Base-by-base conservation (phyloP, 495 filamentous ascomycete species). In the Tuber microsphaerosporum region DNA sequence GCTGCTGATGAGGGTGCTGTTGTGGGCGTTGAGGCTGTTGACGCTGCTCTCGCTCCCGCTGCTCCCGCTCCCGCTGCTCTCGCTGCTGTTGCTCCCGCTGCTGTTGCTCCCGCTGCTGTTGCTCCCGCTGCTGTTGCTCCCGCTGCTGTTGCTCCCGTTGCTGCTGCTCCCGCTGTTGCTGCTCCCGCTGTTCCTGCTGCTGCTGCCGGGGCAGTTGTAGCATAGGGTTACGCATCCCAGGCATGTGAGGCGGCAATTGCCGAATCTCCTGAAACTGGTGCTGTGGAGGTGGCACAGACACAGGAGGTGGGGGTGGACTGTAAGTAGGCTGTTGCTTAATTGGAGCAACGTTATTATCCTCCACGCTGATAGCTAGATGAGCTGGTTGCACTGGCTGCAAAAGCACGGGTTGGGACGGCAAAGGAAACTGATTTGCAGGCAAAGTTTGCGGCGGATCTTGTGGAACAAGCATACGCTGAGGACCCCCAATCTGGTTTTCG, bases 401-500 rank as follows among this genome's bases (percentile, higher is more conserved):
- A 71, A 74, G 34, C 17, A 45, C 61, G 3, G 69, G 9, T 43
- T 72, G 37, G 1, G 69, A n/a, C 37, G 42, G 26, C 39, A 71
- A 68, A 44, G 71, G 71, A 19, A 26, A 71, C 44, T 41, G 56
- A 44, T 10, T 51, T 34, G 41, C 19, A 37, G 39, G 37, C 26
- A 26, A 69, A 42, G 22, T 41, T 71, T 34, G 42, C 5, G 51
- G 42, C 37, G 14, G 48, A 12, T 26, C 56, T 31, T 42, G 45
- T 16, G 73, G 72, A 42, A 81, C 73, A 26, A 82, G 70, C 80
- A 76, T 72, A 42, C 75, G 74, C 20, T 76, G 72, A 17, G 79
- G 70, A 16, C 46, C 48, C 48, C 48, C 42, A 20, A n/a, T 37
- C n/a, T 71, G 61, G 17, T 48, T 76, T 22, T 82, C 81, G 17